Evolutionary conservation across 1,284 basidiomycete genomes (phyloP).

Genomic region (Vanrija humicola): DNA sequence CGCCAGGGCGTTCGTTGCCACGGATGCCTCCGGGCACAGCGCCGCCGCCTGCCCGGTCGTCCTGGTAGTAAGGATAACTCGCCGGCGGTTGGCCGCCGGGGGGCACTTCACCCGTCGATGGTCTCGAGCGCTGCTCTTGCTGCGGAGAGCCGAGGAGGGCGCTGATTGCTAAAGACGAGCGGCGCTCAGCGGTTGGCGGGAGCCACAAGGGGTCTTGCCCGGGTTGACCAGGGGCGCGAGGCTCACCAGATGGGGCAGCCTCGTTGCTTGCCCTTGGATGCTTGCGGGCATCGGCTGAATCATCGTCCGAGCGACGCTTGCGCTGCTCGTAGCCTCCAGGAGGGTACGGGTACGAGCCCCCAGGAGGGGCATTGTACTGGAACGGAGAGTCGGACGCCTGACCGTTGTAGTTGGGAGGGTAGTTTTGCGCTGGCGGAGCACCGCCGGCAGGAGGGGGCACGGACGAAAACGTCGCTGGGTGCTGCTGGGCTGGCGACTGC

Average conservation of each 20-base stretch:
- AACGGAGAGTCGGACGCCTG: constrained; percentile 41
- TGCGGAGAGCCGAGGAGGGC: constrained; percentile 43
- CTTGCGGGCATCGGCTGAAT: constrained; percentile 21
- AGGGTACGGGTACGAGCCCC: constrained; percentile 17
- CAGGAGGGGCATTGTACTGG: constrained; percentile 37
- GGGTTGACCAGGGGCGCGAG: constrained; percentile 5
- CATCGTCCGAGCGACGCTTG: constrained; percentile 36
- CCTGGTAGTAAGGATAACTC: constrained; percentile 1
- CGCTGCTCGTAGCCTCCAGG: constrained; percentile 27
- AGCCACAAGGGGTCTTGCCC: constrained; percentile 37
- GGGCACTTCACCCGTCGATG: constrained; percentile 12
- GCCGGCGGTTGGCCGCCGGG: not conserved
- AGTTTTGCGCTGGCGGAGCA: constrained; percentile 11
- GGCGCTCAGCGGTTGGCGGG: constrained; percentile 37
- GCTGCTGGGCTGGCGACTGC: constrained; percentile 16
- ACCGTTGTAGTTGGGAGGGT: constrained; percentile 14
- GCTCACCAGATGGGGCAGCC: constrained; percentile 7
- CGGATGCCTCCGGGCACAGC: not conserved
- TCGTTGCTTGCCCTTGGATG: constrained; percentile 10
- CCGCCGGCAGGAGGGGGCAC: not conserved
- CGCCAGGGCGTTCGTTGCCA: not conserved
- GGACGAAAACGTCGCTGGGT: constrained; percentile 9
- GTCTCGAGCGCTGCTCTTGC: constrained; percentile 27
- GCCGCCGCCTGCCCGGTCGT: not conserved
- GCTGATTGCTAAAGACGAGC: constrained; percentile 41